Conservation (phyloP, 2,329 filamentous ascomycete genomes). For the Hortaea werneckii region DNA sequence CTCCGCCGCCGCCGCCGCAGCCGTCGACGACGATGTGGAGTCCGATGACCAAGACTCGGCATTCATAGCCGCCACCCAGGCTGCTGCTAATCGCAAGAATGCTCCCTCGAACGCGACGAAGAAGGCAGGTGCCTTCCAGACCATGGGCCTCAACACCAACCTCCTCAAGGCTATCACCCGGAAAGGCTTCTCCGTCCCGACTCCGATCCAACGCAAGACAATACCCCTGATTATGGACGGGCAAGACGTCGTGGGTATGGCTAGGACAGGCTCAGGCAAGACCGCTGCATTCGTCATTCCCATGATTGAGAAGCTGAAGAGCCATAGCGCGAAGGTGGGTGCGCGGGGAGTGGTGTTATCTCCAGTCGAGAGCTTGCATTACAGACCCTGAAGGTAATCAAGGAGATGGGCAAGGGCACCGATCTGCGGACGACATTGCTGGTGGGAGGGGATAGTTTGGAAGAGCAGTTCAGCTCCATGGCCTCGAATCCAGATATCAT, state of each 20-base stretch:
- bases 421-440: constrained; percentile 84
- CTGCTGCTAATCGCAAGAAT: constrained; percentile 76
- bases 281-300: constrained; percentile 97
- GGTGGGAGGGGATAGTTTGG: constrained; percentile 88
- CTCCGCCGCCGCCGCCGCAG: not conserved
- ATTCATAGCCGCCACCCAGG: constrained; percentile 82
- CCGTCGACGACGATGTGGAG: constrained; percentile 21
- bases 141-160: constrained; percentile 77
- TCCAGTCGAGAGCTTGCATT: constrained; percentile 89
- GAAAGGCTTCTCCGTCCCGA: constrained; percentile 93
- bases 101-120: constrained; percentile 69
- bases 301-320: constrained; percentile 89
- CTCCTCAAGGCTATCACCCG: constrained; percentile 82
- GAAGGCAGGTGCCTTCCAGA: constrained; percentile 93
- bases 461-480: constrained; percentile 92
- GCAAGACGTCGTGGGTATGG: constrained; percentile 98
- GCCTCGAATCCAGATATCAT: constrained; percentile 91
- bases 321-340: constrained; percentile 78
- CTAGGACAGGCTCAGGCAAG: constrained; percentile 95
- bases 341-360: constrained; percentile 80
- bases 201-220: constrained; percentile 92
- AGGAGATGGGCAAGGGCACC: constrained; percentile 82
- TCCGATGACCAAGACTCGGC: constrained; percentile 55
- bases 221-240: constrained; percentile 83
- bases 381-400: constrained; percentile 92